These are phyloP conservation scores for Nothophaeocryptopus gaeumannii DNA, from an alignment of 2,329 filamentous ascomycete species.

Conservation along the genomic window DNA sequence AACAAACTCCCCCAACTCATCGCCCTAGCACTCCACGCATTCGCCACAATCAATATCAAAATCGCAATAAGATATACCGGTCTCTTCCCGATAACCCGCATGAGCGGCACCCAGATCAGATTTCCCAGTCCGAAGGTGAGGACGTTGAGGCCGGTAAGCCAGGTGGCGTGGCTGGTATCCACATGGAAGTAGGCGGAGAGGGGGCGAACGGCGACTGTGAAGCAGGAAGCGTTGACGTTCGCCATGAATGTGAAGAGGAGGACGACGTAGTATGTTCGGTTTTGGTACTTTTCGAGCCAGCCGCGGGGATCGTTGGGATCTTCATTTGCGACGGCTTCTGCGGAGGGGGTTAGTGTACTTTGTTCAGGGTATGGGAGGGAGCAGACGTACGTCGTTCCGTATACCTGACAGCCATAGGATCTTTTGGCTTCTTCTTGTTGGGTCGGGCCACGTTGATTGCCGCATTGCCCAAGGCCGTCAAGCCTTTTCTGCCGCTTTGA, in stretches of 20 bases:
- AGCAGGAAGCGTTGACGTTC: slow-evolving; percentile 40
- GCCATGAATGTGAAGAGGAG: slow-evolving; percentile 43
- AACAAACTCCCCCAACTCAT: slow-evolving; percentile 27
- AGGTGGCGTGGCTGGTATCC: slow-evolving; percentile 24
- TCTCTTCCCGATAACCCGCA: slow-evolving; percentile 36
- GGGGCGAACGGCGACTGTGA: slow-evolving; percentile 38
- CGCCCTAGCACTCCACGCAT: slow-evolving; percentile 37
- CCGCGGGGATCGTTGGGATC: slow-evolving; percentile 27
- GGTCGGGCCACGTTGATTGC: too few species aligned
- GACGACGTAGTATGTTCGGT: slow-evolving; percentile 36
- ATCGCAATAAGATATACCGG: slow-evolving; percentile 40
- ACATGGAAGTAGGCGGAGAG: slow-evolving; percentile 34
- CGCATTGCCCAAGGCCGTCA: too few species aligned
- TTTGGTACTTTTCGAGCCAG: slow-evolving; percentile 18
- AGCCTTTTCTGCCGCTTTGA: too few species aligned
- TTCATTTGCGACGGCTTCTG: background rate
- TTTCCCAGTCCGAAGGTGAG: slow-evolving; percentile 33
- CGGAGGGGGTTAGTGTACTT: background rate
- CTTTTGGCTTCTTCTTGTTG: too few species aligned
- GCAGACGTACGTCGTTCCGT: too few species aligned
- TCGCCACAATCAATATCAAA: slow-evolving; percentile 33
- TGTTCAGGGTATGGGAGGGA: background rate
- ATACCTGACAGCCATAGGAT: too few species aligned
- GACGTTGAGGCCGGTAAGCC: slow-evolving; percentile 30
- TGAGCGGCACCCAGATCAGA: slow-evolving; percentile 34